A percentile compares a stretch with the other conserved stretches of the same genome.
Evolutionary conservation across 2,329 filamentous ascomycete species (phyloP).

Genomic region (Colletotrichum sublineola): DNA sequence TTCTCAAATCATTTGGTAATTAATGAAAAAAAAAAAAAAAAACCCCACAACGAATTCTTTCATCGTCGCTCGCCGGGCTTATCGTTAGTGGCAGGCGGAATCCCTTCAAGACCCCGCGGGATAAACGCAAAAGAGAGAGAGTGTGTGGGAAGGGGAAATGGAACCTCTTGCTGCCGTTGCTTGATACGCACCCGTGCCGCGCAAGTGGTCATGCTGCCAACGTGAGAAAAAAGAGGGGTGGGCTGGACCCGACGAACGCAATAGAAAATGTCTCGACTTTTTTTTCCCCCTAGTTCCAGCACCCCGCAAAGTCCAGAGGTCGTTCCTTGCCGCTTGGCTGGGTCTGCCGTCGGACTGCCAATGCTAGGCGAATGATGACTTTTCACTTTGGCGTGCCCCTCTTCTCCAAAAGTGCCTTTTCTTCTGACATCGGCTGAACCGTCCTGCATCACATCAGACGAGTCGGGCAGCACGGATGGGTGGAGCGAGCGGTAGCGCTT

Average conservation of each 20-base stretch:
- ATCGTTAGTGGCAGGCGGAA: not conserved
- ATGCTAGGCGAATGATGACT: not conserved
- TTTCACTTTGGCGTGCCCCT: not conserved
- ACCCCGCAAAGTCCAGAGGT: not conserved
- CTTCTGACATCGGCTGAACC: not conserved
- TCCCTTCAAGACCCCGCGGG: not conserved
- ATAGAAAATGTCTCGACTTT: not conserved
- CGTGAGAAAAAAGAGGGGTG: not conserved
- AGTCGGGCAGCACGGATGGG: not conserved
- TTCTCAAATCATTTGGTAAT: not conserved
- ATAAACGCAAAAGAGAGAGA: not conserved
- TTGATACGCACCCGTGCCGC: too few species aligned
- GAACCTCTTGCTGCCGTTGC: not conserved
- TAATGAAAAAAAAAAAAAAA: too few species aligned
- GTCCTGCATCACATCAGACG: not conserved
- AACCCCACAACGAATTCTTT: not conserved
- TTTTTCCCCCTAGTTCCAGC: not conserved
- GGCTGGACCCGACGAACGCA: not conserved
- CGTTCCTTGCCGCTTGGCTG: not conserved
- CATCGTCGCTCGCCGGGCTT: not conserved
- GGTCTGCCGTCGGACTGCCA: not conserved
- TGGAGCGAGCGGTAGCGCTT: not conserved
- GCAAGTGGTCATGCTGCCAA: not conserved
- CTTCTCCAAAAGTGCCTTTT: not conserved
- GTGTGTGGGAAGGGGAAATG: not conserved